phyloP scores from a whole-genome alignment of 768 basidiomycete genomes.

The Xanthoconium purpureum region DNA sequence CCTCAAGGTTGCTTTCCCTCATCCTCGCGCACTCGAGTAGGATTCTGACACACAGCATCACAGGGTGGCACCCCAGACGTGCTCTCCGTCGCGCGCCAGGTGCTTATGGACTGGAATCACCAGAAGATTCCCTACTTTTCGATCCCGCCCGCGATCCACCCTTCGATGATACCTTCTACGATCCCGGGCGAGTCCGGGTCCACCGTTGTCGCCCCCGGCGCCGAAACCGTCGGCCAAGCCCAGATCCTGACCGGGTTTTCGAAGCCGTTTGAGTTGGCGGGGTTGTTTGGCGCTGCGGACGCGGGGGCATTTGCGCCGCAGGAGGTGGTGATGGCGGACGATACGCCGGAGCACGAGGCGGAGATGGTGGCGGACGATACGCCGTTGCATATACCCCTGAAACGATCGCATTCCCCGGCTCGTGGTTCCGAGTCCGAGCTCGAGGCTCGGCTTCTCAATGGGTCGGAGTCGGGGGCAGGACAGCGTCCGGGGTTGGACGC shows the following conservation, averaged over 20 bases:
- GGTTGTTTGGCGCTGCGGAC: slow-evolving; percentile 77
- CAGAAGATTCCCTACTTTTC: slow-evolving; percentile 94
- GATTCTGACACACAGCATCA: neutral
- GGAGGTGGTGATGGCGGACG: slow-evolving; percentile 44
- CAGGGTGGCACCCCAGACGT: slow-evolving; percentile 92
- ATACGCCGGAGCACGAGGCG: slow-evolving; percentile 33
- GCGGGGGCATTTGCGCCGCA: slow-evolving; percentile 63
- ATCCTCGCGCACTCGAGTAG: neutral
- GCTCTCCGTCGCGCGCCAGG: slow-evolving; percentile 73
- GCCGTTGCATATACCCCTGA: slow-evolving; percentile 31
- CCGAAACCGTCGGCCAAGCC: slow-evolving; percentile 77
- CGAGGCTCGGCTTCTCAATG: neutral
- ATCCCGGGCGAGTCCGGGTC: slow-evolving; percentile 34
- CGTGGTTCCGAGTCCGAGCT: neutral
- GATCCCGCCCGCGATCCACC: slow-evolving; percentile 71
- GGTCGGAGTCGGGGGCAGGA: neutral
- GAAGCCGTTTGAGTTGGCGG: slow-evolving; percentile 78
- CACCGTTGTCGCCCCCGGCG: slow-evolving; percentile 57
- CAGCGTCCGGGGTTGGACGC: neutral
- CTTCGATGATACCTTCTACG: slow-evolving; percentile 63
- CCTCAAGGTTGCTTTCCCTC: slow-evolving; percentile 55
- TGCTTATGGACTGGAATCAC: slow-evolving; percentile 91
- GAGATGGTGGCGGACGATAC: slow-evolving; percentile 41
- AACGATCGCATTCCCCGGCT: slow-evolving; percentile 19
- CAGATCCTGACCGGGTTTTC: slow-evolving; percentile 70